phyloP scores from a whole-genome alignment of 1,139 yeast genomes.

The Taphrina flavorubra region DNA sequence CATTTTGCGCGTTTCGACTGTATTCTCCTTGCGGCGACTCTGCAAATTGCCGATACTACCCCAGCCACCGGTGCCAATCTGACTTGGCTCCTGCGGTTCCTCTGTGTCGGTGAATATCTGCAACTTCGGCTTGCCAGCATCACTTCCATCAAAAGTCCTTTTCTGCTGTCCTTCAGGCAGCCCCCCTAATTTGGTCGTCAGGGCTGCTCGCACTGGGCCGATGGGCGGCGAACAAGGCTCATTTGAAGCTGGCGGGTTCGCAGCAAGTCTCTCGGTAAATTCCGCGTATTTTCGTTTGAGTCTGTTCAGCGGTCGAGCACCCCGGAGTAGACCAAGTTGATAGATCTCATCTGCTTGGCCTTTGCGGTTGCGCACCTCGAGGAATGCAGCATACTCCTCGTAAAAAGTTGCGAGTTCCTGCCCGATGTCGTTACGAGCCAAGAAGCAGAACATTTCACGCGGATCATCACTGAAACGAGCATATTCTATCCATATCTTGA shows the following conservation, averaged over 20 bases:
- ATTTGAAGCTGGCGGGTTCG: conserved; percentile 44
- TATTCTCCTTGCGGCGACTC: conserved; percentile 69
- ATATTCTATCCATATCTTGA: conserved; percentile 80
- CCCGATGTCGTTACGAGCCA: conserved; percentile 79
- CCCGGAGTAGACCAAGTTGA: conserved; percentile 62
- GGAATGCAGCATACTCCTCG: conserved; percentile 74
- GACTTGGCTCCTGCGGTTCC: conserved; percentile 46
- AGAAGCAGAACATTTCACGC: conserved; percentile 70
- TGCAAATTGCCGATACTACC: conserved; percentile 60
- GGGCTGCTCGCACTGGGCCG: conserved; percentile 45
- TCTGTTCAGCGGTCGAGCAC: conserved; percentile 70
- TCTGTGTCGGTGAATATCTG: conserved; percentile 51
- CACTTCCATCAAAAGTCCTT: conserved; percentile 38
- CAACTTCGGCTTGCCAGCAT: conserved; percentile 43
- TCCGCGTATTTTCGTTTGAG: conserved; percentile 59
- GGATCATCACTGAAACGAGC: conserved; percentile 73
- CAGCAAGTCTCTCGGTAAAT: conserved; percentile 56
- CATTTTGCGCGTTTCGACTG: conserved; percentile 52
- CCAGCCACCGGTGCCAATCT: conserved; percentile 54
- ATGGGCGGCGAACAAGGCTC: conserved; percentile 35
- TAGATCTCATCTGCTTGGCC: conserved; percentile 70
- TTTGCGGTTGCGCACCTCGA: conserved; percentile 62
- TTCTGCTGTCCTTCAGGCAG: conserved; percentile 30
- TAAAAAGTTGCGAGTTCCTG: conserved; percentile 69
- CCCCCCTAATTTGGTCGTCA: conserved; percentile 45